A percentile compares a stretch with the other conserved stretches of the same genome.
phyloP scores from a whole-genome alignment of 805 yeast species.

The Dipodascus albidus region DNA sequence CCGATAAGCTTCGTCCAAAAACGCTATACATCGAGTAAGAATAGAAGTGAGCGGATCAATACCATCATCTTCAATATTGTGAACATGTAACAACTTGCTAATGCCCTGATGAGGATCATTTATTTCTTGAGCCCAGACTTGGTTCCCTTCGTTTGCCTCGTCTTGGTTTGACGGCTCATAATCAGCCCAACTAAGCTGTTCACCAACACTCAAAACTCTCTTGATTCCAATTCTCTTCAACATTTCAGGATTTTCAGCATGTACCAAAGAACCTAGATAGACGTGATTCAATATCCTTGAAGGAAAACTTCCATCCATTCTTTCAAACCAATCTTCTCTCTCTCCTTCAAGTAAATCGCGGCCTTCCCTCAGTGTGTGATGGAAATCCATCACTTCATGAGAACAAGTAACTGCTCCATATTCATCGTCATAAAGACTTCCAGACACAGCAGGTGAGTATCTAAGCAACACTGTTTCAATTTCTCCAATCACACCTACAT shows the following conservation, averaged over 20 bases:
- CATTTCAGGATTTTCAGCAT: conserved; percentile 63
- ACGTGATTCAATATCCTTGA: conserved; percentile 74
- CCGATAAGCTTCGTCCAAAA: conserved; percentile 44
- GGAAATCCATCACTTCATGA: not conserved
- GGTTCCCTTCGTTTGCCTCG: conserved; percentile 5
- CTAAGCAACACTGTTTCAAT: conserved; percentile 49
- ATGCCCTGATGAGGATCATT: conserved; percentile 21
- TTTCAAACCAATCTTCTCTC: conserved; percentile 20
- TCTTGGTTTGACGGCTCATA: conserved; percentile 5
- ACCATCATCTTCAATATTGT: conserved; percentile 83
- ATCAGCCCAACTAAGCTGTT: conserved; percentile 52
- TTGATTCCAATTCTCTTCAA: conserved; percentile 55
- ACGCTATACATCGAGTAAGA: conserved; percentile 51
- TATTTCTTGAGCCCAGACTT: conserved; percentile 5
- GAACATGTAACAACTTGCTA: conserved; percentile 46
- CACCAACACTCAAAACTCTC: conserved; percentile 81
- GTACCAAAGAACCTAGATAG: conserved; percentile 73
- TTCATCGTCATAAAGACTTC: conserved; percentile 6
- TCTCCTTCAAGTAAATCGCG: not conserved
- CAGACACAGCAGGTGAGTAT: conserved; percentile 39
- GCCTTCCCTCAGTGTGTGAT: not conserved
- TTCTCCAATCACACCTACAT: conserved; percentile 49
- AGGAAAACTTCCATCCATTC: conserved; percentile 59
- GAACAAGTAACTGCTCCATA: conserved; percentile 10
- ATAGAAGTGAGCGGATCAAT: conserved; percentile 60